Base-by-base conservation (phyloP, 208 protist genomes). In the Wallacemonas sp. region DNA sequence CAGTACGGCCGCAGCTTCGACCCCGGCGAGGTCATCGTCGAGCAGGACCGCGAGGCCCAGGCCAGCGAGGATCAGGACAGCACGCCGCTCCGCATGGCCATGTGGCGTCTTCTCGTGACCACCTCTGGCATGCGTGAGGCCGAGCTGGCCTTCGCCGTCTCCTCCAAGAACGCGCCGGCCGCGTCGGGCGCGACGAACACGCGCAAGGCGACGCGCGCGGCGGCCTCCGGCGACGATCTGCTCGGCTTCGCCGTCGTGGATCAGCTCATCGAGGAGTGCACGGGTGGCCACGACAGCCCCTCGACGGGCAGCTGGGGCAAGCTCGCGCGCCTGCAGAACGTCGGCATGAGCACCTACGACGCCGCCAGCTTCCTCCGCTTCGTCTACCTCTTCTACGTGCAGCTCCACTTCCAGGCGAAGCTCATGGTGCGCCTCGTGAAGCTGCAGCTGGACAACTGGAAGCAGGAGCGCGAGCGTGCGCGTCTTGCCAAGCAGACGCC, bases 31-130 rank as follows among this genome's bases (percentile, higher is more conserved):
- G 67, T 74, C 30, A 44, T 85, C 36, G 47, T 72, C 32, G 65
- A 55, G 19, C 3, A 46, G 6, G 57, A 76, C 21, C 64, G 61
- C 43, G 52, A 58, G 52, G 26, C 52, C 6, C 26, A 58, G 32
- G 14, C 30, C 26, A 70, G 56, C 8, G 33, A 0, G 47, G 47
- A 68, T 5, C 74, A 67, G 36, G 61, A 47, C 14, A 44, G 63
- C 36, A 68, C 47, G 30, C 72, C 81, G 29, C 69, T 95, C 43
- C 81, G 82, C 61, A 47, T 89, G 36, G 56, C 61, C 56, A 88
- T 90, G 78, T 95, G 88, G 86, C 85, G 85, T 36, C 57, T 88
- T 8, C 72, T 95, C 27, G 88, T 95, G 14, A 68, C 74, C 23
- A 36, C 80, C 19, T 88, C 83, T 63, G 79, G 76, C 43, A 80